Base-by-base conservation (phyloP, 768 basidiomycete species). In the Pleurotus giganteus region DNA sequence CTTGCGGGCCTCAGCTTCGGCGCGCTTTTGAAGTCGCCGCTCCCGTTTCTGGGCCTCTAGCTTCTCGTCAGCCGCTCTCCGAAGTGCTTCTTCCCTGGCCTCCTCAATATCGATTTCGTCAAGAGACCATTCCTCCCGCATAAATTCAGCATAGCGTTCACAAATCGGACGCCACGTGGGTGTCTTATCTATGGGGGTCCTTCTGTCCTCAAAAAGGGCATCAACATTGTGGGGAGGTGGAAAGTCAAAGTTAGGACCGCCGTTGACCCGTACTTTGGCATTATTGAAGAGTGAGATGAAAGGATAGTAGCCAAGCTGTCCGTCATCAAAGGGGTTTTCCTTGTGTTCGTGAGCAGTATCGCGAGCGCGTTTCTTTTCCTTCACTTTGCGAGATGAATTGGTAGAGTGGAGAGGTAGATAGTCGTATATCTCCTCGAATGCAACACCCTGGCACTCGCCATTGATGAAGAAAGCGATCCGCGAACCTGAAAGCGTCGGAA, bases 281-380 rank as follows among this genome's bases (percentile, higher is more conserved):
- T 88, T 87, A 63, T 94, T 95, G 75, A 93, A 99, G 32, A 96
- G 76, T 3, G 93, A 96, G 59, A 97, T 83, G 73, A 98, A 87
- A 0, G 96, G 94, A 67, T 94, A 98, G 70, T 99, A 99, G 1
- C 97, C 97, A 4, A 97, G 73, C 17, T 89, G 86, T 17, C 96
- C 97, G 67, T 99, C 97, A 67, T 99, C 94, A 63, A 93, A 91
- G 2, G 82, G 82, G 58, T 94, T 94, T 70, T 91, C 89, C 56
- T 80, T 79, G 65, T 88, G 87, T 62, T 89, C 85, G 50, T 86
- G 84, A 44, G 85, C 83, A 47, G 83, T 85, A 13, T 85, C 82
- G 53, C 81, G 80, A n/a, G 77, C 71, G 32, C 80, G 78, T 62
- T 81, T 85, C 64, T 81, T 82, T 55, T 83, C 84, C 62, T 84